Evolutionary conservation across 352 stramenopile genomes (phyloP).

Genomic region (Plasmopara muralis): DNA sequence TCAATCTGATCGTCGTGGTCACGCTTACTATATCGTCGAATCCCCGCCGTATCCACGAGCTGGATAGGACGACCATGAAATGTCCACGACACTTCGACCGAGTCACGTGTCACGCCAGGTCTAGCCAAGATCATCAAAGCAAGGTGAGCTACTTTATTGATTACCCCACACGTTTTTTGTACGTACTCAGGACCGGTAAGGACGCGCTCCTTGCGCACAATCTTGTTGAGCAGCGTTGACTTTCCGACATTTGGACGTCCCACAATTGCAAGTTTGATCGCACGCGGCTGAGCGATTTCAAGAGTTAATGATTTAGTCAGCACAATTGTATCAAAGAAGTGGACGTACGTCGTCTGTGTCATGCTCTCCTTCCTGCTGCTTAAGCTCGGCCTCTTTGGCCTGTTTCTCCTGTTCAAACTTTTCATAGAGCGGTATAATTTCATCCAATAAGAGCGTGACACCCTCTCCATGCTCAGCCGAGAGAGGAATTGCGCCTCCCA

Average conservation of each 20-base stretch:
- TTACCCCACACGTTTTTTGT: not conserved
- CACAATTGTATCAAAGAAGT: not conserved
- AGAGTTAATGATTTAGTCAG: not conserved
- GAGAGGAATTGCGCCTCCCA: conserved; percentile 59
- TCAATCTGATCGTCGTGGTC: conserved; percentile 81
- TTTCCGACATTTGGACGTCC: conserved; percentile 76
- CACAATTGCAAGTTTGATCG: conserved; percentile 75
- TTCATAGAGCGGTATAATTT: conserved; percentile 69
- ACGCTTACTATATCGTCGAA: conserved; percentile 79
- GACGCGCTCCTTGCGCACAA: conserved; percentile 74
- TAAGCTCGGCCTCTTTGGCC: conserved; percentile 19
- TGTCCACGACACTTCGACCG: conserved; percentile 72
- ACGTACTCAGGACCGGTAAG: conserved; percentile 77
- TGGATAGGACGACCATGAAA: conserved; percentile 70
- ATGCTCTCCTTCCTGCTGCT: conserved; percentile 27
- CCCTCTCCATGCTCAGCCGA: conserved; percentile 77
- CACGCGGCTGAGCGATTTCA: conserved; percentile 29
- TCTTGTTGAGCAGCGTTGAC: conserved; percentile 76
- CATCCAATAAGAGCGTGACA: conserved; percentile 56
- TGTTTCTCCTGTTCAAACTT: conserved; percentile 51
- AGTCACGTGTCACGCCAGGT: conserved; percentile 75
- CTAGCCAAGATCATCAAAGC: conserved; percentile 17
- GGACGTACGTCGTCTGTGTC: conserved; percentile 56
- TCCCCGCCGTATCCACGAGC: conserved; percentile 77
- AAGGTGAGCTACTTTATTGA: conserved; percentile 1